Base-by-base conservation (phyloP, 352 stramenopile genomes). In the Globisporangium iwayamae region DNA sequence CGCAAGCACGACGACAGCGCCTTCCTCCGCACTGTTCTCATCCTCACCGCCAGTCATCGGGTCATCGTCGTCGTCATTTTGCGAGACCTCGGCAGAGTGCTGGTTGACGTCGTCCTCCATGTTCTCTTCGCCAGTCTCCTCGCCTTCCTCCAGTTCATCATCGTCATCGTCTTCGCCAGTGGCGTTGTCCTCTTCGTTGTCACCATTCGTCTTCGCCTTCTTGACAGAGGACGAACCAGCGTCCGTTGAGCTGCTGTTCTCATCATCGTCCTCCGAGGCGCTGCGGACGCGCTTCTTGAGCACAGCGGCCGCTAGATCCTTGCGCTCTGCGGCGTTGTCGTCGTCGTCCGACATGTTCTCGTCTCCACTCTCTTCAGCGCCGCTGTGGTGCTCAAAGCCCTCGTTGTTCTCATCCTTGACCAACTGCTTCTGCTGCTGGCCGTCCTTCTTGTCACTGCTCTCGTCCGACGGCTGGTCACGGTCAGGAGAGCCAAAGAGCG, bases 401-500 rank as follows among this genome's bases (percentile, higher is more conserved):
- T 73, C 67, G 7, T 70, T 71, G 43, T 79, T 66, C 61, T 70
- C 52, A 32, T 58, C 52, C 65, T 59, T 74, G 72, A 14, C 73
- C 73, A 25, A 57, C 58, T 5, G 32, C 34, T 28, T 28, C 9
- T 41, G 13, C 11, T 50, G 14, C 25, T 36, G 22, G 4, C 18
- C 32, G 30, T 87, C 72, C 16, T 79, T 69, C n/a, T 83, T 70
- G 11, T 76, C 67, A 18, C 75, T 69, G 28, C 80, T 74, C 58
- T 81, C 79, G 25, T 80, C 65, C 41, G 72, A 65, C 22, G 25
- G 20, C 9, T 77, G 79, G 30, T 84, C 79, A 2, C 70, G 74
- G 43, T 79, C 69, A 25, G 81, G 85, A 0, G 81, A 90, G 8
- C 84, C 84, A 69, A 85, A 91, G 34, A 93, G 34, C 14, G 85